Percentiles rank a stretch among this genome's conserved stretches.
Conservation (phyloP, 2,329 filamentous ascomycete genomes). For the Verticillium isaacii region DNA sequence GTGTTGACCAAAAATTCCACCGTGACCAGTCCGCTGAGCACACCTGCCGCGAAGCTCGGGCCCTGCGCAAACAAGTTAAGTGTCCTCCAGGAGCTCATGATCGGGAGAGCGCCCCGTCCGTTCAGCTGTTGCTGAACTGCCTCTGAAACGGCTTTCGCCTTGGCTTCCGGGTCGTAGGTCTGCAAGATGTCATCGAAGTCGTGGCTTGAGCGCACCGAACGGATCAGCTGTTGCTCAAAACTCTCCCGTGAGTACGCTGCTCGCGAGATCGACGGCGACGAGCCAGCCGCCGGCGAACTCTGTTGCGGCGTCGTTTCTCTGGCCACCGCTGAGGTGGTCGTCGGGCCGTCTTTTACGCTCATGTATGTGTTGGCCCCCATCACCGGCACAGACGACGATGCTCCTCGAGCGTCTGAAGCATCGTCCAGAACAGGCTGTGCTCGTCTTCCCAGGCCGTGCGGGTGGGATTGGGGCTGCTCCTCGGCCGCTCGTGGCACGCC, state of each 20-base stretch:
- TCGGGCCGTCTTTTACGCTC: neutral
- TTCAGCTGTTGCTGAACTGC: neutral
- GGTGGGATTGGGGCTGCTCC: neutral
- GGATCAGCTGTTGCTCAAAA: neutral
- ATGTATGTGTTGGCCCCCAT: neutral
- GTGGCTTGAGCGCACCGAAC: neutral
- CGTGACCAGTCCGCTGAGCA: slow-evolving; percentile 19
- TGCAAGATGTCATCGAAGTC: neutral
- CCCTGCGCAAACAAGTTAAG: slow-evolving; percentile 19
- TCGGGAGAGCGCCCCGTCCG: neutral
- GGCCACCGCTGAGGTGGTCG: neutral
- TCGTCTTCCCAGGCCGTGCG: neutral
- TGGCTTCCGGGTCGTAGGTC: neutral
- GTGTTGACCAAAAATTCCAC: slow-evolving; percentile 22
- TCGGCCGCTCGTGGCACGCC: neutral
- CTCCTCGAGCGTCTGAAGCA: neutral
- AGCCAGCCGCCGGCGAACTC: neutral
- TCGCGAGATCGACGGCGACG: neutral
- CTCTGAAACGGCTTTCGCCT: neutral
- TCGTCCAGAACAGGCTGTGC: neutral
- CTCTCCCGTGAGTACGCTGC: neutral
- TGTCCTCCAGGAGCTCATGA: slow-evolving; percentile 21
- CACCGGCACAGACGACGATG: neutral
- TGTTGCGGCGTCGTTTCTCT: neutral
- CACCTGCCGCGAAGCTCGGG: slow-evolving; percentile 24